phyloP scores from a whole-genome alignment of 371 early-diverging fungal species.

The Mucor circinelloides region DNA sequence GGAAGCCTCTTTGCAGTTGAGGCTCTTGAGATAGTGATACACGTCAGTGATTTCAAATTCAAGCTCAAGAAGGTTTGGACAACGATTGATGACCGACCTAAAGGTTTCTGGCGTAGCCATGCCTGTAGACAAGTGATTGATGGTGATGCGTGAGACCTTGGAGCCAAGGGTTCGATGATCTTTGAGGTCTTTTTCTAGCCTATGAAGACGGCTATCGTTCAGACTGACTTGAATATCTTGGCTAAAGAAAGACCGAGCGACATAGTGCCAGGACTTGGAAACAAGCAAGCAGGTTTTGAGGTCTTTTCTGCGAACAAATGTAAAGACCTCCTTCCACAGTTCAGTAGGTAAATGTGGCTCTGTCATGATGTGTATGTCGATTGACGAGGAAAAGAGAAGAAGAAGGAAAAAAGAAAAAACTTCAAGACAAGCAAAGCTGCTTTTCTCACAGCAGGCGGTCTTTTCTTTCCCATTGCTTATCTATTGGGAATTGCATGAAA shows the following conservation, averaged over 20 bases:
- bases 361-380: background rate
- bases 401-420: background rate
- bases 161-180: background rate
- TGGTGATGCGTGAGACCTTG: background rate
- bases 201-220: background rate
- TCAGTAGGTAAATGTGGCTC: background rate
- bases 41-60: constrained; percentile 1
- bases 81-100: background rate
- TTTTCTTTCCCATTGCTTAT: background rate
- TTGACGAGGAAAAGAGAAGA: background rate
- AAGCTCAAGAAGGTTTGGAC: constrained; percentile 3
- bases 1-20: background rate
- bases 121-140: background rate
- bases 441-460: background rate
- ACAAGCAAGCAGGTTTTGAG: constrained; percentile 9
- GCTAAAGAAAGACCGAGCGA: background rate
- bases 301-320: background rate
- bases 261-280: background rate
- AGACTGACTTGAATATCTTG: background rate
- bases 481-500: background rate
- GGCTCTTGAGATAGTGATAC: constrained; percentile 2
- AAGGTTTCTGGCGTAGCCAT: background rate
- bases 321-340: background rate
- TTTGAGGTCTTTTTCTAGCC: background rate
- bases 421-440: background rate